Conservation (phyloP, 2,329 filamentous ascomycete species). For the Fusarium anthophilum region DNA sequence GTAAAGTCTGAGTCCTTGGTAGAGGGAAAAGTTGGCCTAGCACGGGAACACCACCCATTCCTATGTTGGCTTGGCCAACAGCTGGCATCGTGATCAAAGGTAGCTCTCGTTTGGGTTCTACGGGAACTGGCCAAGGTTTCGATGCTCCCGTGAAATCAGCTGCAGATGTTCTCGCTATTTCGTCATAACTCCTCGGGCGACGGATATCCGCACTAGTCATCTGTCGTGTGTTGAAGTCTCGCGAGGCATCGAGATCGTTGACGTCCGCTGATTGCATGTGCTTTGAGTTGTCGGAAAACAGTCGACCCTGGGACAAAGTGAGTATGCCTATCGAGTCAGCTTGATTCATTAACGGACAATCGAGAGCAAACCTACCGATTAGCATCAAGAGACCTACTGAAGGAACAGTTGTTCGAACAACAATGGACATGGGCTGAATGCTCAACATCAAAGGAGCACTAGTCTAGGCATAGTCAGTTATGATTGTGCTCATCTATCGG, state of each 20-base stretch:
- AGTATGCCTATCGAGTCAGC: constrained; percentile 44
- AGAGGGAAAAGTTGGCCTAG: constrained; percentile 56
- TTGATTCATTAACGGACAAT: not conserved
- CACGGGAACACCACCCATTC: constrained; percentile 52
- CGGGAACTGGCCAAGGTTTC: not conserved
- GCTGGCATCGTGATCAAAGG: constrained; percentile 52
- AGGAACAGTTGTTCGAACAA: constrained; percentile 60
- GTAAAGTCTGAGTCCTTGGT: constrained; percentile 45
- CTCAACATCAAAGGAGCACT: constrained; percentile 64
- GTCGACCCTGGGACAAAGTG: constrained; percentile 46
- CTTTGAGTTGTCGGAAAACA: constrained; percentile 9
- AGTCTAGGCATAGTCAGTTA: constrained; percentile 48
- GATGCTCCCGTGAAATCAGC: constrained; percentile 37
- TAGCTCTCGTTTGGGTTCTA: constrained; percentile 41
- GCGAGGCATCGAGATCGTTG: constrained; percentile 17
- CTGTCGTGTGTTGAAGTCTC: constrained; percentile 26
- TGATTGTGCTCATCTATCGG: not conserved
- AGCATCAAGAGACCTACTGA: constrained; percentile 60
- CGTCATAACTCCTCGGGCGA: constrained; percentile 59
- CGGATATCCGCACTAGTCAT: constrained; percentile 55
- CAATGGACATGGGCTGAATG: constrained; percentile 52
- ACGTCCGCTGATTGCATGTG: not conserved
- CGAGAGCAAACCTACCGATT: constrained; percentile 51
- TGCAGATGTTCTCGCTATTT: constrained; percentile 56
- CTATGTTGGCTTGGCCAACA: constrained; percentile 47